Conservation (phyloP, 2,329 filamentous ascomycete genomes). For the Didymella arachidicola region DNA sequence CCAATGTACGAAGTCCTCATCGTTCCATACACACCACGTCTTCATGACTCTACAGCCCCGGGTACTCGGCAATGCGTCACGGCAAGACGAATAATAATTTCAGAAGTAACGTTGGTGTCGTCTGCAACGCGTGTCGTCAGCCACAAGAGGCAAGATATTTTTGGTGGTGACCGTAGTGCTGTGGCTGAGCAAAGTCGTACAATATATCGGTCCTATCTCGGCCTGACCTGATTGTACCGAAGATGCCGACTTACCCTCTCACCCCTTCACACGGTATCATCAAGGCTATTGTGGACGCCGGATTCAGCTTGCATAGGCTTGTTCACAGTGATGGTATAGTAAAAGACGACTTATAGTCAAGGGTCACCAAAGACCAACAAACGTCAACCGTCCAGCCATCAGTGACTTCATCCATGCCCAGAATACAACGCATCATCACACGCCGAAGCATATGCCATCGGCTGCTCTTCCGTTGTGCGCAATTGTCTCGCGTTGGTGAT, state of each 20-base stretch:
- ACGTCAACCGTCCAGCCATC: constrained; percentile 1
- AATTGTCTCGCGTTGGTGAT: not conserved
- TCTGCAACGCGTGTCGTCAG: constrained; percentile 14
- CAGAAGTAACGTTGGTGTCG: not conserved
- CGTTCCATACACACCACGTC: not conserved
- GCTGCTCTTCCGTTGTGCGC: not conserved
- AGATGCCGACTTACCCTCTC: constrained; percentile 17
- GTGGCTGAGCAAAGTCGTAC: constrained; percentile 22
- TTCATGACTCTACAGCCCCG: not conserved
- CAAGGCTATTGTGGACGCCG: not conserved
- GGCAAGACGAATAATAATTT: not conserved
- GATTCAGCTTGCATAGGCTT: constrained; percentile 1
- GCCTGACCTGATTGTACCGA: constrained; percentile 7
- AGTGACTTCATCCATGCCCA: not conserved
- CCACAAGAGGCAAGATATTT: constrained; percentile 17
- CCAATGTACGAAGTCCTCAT: not conserved
- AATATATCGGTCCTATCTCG: constrained; percentile 9
- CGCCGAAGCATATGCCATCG: not conserved
- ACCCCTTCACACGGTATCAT: constrained; percentile 8
- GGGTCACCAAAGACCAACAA: not conserved
- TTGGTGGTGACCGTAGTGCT: constrained; percentile 11
- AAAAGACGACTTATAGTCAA: constrained; percentile 5
- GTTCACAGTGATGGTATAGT: not conserved
- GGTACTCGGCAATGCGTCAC: not conserved
- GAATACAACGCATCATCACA: constrained; percentile 1